Conservation (phyloP, 192 early-diverging fungal species). For the Oehlia diaphana region DNA sequence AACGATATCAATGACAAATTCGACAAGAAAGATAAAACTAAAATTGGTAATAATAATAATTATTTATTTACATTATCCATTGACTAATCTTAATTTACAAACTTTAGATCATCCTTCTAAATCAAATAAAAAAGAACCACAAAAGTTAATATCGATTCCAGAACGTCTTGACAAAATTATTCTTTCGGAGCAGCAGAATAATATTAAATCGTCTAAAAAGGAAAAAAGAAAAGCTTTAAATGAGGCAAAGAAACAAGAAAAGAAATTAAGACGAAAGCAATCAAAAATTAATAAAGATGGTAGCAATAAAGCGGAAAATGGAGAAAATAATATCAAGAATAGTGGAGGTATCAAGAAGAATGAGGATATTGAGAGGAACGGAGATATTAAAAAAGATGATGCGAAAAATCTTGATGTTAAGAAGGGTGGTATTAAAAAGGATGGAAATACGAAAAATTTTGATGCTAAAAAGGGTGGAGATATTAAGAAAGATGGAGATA, state of each 20-base stretch:
- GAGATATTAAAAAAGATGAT: neutral
- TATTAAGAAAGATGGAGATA: too few relatives aligned
- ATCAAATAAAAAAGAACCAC: slow-evolving; percentile 34
- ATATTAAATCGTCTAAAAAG: neutral
- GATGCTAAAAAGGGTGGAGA: too few relatives aligned
- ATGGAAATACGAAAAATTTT: neutral
- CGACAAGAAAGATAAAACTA: neutral
- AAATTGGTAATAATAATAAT: neutral
- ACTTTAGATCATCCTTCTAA: slow-evolving; percentile 37
- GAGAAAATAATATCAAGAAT: slow-evolving; percentile 34
- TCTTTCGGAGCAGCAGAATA: neutral
- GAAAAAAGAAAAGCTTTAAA: neutral
- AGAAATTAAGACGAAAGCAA: slow-evolving; percentile 5
- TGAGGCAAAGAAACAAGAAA: neutral
- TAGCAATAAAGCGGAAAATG: slow-evolving; percentile 65
- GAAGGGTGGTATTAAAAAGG: too few relatives aligned
- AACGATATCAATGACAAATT: slow-evolving; percentile 33
- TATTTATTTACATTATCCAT: neutral
- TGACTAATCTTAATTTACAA: slow-evolving; percentile 35
- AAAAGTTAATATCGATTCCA: slow-evolving; percentile 31
- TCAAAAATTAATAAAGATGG: slow-evolving; percentile 12
- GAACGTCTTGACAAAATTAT: slow-evolving; percentile 42
- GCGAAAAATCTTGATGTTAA: too few relatives aligned
- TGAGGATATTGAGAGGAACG: slow-evolving; percentile 33
- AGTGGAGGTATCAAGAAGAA: slow-evolving; percentile 31